These are phyloP conservation scores for Fistulifera solaris DNA, from an alignment of 108 stramenopile genomes.

Conservation along the genomic window DNA sequence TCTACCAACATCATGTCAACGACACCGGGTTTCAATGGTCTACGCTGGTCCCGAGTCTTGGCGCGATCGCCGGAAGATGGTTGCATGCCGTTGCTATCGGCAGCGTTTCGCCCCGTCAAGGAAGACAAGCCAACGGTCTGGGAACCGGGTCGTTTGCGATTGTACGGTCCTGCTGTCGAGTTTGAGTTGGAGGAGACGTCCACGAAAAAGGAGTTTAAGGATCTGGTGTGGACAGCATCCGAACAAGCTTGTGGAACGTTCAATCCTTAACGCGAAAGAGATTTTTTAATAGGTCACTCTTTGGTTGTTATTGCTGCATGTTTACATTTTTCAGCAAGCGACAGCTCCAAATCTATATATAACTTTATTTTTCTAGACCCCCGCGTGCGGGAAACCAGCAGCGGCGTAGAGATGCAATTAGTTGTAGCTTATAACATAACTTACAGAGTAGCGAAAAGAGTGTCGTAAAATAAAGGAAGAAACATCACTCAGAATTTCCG, in stretches of 20 bases:
- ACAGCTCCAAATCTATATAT: too few relatives aligned
- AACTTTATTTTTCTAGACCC: too few relatives aligned
- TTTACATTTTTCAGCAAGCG: too few relatives aligned
- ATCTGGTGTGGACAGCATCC: slow-evolving; percentile 16
- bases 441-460: too few relatives aligned
- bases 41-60: slow-evolving; percentile 9
- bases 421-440: too few relatives aligned
- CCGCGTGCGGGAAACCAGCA: too few relatives aligned
- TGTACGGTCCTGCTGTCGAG: slow-evolving; percentile 14
- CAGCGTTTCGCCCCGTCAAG: slow-evolving; percentile 13
- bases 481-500: too few relatives aligned
- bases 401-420: too few relatives aligned
- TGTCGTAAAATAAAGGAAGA: too few relatives aligned
- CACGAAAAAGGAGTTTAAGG: not conserved
- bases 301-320: too few relatives aligned
- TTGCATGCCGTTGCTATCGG: slow-evolving; percentile 20
- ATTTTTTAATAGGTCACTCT: too few relatives aligned
- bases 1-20: slow-evolving; percentile 13
- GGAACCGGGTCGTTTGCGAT: slow-evolving; percentile 7
- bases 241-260: slow-evolving; percentile 24
- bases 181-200: slow-evolving; percentile 8
- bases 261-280: too few relatives aligned
- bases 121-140: slow-evolving; percentile 24
- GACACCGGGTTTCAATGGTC: slow-evolving; percentile 2
- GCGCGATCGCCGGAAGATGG: slow-evolving; percentile 19